Evolutionary conservation across 106 monocot species (phyloP).

Genomic region (Phalaenopsis equestris): DNA sequence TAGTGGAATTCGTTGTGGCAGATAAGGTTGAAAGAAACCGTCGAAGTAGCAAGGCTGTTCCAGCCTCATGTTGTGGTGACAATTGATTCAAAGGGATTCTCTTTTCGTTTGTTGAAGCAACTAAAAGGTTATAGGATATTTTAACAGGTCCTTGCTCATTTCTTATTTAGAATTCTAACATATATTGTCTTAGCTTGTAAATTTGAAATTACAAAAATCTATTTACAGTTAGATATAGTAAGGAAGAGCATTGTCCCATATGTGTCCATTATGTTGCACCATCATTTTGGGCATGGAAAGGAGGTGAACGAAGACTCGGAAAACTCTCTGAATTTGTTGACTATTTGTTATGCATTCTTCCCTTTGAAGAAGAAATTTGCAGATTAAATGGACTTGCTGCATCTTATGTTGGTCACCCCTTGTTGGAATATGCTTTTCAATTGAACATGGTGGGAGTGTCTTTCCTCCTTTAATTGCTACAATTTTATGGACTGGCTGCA

Average conservation of each 20-base stretch:
- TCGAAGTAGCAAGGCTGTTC: conserved; percentile 47
- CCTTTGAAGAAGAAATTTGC: conserved; percentile 89
- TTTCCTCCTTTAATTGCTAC: background rate
- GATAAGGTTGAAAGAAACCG: conserved; percentile 53
- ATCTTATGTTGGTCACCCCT: conserved; percentile 90
- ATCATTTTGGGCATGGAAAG: conserved; percentile 99
- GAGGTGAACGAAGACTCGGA: conserved; percentile 70
- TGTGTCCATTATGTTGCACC: conserved; percentile 94
- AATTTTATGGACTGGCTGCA: background rate
- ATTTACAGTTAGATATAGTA: conserved; percentile 46
- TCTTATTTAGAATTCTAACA: background rate
- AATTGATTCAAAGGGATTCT: conserved; percentile 90
- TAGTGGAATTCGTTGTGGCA: conserved; percentile 23
- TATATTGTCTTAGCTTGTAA: background rate
- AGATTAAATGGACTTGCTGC: conserved; percentile 60
- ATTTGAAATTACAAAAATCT: background rate
- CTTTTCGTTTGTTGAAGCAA: conserved; percentile 71
- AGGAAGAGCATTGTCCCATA: conserved; percentile 24
- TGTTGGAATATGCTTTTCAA: conserved; percentile 53
- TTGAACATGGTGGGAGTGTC: conserved; percentile 15
- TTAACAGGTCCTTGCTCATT: background rate
- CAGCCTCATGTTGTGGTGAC: conserved; percentile 90
- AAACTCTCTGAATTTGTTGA: conserved; percentile 51
- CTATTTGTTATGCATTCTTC: conserved; percentile 88
- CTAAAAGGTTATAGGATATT: conserved; percentile 42